Percentiles rank a stretch among this genome's conserved stretches.
phyloP scores from a whole-genome alignment of 2,329 filamentous ascomycete genomes.

The Pseudopyrenochaeta lycopersici region DNA sequence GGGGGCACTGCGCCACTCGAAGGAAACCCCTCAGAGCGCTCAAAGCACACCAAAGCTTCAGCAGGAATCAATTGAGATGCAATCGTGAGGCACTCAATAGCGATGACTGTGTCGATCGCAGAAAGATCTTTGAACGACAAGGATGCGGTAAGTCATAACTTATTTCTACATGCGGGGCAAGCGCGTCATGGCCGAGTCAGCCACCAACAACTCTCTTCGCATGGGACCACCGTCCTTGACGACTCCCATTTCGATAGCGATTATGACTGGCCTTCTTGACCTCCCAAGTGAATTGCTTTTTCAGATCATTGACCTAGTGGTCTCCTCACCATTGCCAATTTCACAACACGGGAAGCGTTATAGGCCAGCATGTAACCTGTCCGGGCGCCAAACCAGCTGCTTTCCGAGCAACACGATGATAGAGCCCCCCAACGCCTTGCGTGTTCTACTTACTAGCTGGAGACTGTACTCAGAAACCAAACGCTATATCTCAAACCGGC shows the following conservation, averaged over 20 bases:
- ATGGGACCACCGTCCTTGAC: no score
- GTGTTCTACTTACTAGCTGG: conserved; percentile 8
- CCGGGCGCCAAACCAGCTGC: conserved; percentile 5
- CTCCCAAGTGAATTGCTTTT: conserved; percentile 20
- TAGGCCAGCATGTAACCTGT: neutral
- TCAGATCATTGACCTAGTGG: conserved; percentile 10
- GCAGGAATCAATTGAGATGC: neutral
- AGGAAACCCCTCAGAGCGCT: neutral
- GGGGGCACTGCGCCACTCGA: conserved; percentile 22
- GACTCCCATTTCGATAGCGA: neutral
- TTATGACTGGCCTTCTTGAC: conserved; percentile 12
- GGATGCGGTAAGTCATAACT: neutral
- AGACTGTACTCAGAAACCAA: conserved; percentile 12
- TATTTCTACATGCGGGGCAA: neutral
- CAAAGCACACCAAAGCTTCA: neutral
- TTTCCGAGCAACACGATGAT: conserved; percentile 1
- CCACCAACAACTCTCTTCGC: neutral
- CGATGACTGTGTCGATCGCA: neutral
- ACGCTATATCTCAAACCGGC: conserved; percentile 6
- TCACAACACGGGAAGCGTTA: conserved; percentile 4
- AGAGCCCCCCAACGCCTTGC: neutral
- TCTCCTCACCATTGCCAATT: conserved; percentile 1
- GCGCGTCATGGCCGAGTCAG: neutral
- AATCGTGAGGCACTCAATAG: neutral
- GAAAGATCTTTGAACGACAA: no score